Evolutionary conservation across 371 early-diverging fungal species (phyloP).

Genomic region (Chytridium lagenaria): DNA sequence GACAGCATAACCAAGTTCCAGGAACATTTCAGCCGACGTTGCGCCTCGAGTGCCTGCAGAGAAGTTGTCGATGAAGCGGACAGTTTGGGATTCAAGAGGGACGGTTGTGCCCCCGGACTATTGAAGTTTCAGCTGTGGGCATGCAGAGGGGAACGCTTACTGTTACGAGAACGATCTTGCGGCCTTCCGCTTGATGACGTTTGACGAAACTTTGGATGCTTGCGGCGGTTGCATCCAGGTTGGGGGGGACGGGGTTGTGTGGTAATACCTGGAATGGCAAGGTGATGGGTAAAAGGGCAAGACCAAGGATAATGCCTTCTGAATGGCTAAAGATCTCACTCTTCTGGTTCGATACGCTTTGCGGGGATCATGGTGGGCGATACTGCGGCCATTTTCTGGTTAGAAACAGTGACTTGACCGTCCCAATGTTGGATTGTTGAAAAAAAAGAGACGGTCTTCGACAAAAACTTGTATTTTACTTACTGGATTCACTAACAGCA

Average conservation of each 20-base stretch:
- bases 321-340: not conserved
- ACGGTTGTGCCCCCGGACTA: conserved; percentile 96
- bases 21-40: conserved; percentile 91
- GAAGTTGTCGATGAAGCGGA: conserved; percentile 99
- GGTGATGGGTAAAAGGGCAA: not conserved
- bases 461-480: too few relatives aligned
- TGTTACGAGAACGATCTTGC: conserved; percentile 79
- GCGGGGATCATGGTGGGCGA: not conserved
- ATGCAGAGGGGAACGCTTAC: conserved; percentile 52
- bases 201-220: conserved; percentile 74
- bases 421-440: too few relatives aligned
- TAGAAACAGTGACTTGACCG: not conserved
- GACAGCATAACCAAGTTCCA: conserved; percentile 91
- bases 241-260: conserved; percentile 75
- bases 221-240: conserved; percentile 68
- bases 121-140: not conserved
- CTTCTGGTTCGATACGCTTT: conserved; percentile 6
- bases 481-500: too few relatives aligned
- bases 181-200: conserved; percentile 61
- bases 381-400: not conserved
- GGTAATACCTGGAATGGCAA: conserved; percentile 53
- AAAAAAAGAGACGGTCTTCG: too few relatives aligned
- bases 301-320: not conserved
- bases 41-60: conserved; percentile 96
- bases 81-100: conserved; percentile 94